Conservation (phyloP, 163 green algal genomes). For the Volvox carteri region DNA sequence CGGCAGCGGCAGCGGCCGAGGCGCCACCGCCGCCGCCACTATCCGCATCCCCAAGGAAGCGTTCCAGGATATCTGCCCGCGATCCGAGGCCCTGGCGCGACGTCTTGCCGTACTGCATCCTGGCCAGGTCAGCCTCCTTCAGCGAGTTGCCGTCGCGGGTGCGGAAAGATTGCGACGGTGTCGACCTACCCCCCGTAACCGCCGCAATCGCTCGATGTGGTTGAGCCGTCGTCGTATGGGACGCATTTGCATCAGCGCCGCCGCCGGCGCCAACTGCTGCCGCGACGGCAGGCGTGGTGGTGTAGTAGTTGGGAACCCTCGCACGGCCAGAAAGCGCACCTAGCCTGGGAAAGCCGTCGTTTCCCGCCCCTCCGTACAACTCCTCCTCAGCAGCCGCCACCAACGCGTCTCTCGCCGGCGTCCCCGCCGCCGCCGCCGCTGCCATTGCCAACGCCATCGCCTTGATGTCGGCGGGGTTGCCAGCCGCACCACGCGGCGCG, state of each 20-base stretch:
- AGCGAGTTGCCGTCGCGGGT: background rate
- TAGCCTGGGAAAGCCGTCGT: background rate
- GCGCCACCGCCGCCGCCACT: background rate
- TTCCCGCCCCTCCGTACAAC: no score
- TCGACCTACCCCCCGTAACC: background rate
- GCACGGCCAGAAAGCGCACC: background rate
- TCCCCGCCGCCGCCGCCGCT: background rate
- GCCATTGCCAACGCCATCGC: background rate
- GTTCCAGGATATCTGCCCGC: conserved; percentile 11
- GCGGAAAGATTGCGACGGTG: background rate
- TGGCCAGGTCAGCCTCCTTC: conserved; percentile 10
- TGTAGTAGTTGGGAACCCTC: background rate
- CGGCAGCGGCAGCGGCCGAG: no score
- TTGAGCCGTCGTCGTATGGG: no score
- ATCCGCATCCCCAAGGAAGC: conserved; percentile 26
- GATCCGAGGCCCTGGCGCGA: background rate
- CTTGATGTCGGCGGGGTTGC: background rate
- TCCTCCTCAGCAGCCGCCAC: no score
- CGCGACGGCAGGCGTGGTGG: background rate
- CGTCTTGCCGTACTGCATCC: background rate
- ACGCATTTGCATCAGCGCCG: no score
- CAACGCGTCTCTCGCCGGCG: no score
- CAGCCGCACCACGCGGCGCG: background rate
- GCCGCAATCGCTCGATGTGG: background rate
- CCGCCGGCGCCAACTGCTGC: background rate